Conservation (phyloP, 305 asterid genomes). For the Andrographis paniculata region DNA sequence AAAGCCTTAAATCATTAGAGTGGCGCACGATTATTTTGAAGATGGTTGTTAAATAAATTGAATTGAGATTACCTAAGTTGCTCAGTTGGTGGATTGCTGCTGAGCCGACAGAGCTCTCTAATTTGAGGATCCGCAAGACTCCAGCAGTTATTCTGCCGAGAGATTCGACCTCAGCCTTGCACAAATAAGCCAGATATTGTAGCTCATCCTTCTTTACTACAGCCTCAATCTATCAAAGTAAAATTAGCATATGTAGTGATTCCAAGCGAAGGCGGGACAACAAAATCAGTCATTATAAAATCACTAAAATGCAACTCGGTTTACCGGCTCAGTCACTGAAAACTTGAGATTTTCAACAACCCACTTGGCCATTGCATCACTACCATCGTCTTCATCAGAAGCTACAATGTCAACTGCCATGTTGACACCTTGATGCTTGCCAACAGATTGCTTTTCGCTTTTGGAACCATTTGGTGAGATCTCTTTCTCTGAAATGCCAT, state of each 20-base stretch:
- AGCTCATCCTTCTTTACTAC: slow-evolving; percentile 82
- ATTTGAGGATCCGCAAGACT: slow-evolving; percentile 78
- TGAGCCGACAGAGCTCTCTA: slow-evolving; percentile 75
- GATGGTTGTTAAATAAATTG: background rate
- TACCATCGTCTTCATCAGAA: slow-evolving; percentile 48
- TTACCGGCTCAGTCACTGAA: slow-evolving; percentile 90
- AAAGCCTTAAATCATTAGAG: too few relatives aligned
- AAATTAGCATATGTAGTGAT: slow-evolving; percentile 5
- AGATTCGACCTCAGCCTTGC: slow-evolving; percentile 87
- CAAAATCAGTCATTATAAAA: background rate
- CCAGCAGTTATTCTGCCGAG: slow-evolving; percentile 92
- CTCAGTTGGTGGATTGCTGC: slow-evolving; percentile 83
- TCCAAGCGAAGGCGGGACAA: slow-evolving; percentile 11
- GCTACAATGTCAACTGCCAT: slow-evolving; percentile 65
- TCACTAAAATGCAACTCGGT: slow-evolving; percentile 10
- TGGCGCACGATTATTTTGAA: too few relatives aligned
- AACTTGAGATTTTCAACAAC: slow-evolving; percentile 70
- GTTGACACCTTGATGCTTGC: slow-evolving; percentile 48
- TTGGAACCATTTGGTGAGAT: slow-evolving; percentile 34
- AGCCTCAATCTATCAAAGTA: slow-evolving; percentile 70
- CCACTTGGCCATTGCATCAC: slow-evolving; percentile 46
- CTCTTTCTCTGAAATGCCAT: slow-evolving; percentile 34
- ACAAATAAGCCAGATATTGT: slow-evolving; percentile 54
- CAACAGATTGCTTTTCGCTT: slow-evolving; percentile 37
- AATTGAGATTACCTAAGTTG: slow-evolving; percentile 55